Conservation (phyloP, 441 rosid species). For the Corymbia citriodora region DNA sequence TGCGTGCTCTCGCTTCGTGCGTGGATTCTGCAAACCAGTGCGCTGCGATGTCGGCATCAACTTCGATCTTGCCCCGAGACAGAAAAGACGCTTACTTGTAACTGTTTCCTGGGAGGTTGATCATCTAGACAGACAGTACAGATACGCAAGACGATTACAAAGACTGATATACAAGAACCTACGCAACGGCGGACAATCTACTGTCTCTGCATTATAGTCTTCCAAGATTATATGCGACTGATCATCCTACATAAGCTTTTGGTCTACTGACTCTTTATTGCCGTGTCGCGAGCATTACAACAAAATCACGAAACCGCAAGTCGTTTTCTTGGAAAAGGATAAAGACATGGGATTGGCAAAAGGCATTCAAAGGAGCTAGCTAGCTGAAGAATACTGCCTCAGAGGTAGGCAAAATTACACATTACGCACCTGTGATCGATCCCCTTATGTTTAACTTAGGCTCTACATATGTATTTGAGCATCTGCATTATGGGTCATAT, state of each 20-base stretch:
- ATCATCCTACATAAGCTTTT: background rate
- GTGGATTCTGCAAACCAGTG: background rate
- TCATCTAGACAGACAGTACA: background rate
- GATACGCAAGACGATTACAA: background rate
- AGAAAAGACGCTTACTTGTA: background rate
- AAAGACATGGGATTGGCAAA: background rate
- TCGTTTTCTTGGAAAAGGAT: background rate
- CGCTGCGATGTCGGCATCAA: background rate
- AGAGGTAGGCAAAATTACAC: background rate
- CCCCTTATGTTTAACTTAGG: background rate
- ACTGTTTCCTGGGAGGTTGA: background rate
- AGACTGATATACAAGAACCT: background rate
- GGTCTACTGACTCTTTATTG: background rate
- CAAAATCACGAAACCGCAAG: background rate
- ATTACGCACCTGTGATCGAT: background rate
- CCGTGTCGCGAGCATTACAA: background rate
- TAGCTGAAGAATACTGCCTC: background rate
- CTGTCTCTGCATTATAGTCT: background rate
- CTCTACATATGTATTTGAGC: background rate
- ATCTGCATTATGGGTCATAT: background rate
- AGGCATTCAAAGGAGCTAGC: background rate
- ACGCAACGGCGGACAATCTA: background rate
- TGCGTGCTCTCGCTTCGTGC: background rate
- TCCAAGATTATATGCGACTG: background rate
- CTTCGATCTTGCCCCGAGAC: background rate